A percentile compares a stretch with the other conserved stretches of the same genome.
These are phyloP conservation scores for Globisporangium cylindrosporum DNA, from an alignment of 352 stramenopile genomes.

Conservation along the genomic window DNA sequence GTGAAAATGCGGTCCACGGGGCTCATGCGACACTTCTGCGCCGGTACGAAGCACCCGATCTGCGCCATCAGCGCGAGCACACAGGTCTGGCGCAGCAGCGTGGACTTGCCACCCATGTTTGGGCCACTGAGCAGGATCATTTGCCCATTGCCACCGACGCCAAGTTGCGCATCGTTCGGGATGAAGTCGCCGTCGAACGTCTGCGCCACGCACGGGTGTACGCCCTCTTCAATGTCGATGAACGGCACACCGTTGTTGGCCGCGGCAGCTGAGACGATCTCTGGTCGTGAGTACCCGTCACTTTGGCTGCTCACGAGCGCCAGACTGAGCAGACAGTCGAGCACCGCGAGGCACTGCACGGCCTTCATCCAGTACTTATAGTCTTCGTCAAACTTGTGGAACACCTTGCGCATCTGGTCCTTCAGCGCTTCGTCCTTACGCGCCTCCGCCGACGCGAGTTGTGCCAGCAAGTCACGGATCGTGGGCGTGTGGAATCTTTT, in stretches of 20 bases:
- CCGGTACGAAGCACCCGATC: conserved; percentile 98
- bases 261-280: conserved; percentile 75
- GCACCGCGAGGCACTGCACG: conserved; percentile 88
- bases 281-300: conserved; percentile 90
- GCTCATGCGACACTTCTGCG: conserved; percentile 91
- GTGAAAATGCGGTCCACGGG: conserved; percentile 99
- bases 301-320: conserved; percentile 91
- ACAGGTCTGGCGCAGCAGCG: conserved; percentile 97
- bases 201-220: conserved; percentile 93
- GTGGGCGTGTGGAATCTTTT: conserved; percentile 90
- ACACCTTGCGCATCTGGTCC: conserved; percentile 90
- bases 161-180: conserved; percentile 94
- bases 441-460: conserved; percentile 75
- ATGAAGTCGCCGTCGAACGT: conserved; percentile 93
- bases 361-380: conserved; percentile 93
- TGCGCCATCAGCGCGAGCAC: conserved; percentile 98
- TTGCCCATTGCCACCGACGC: conserved; percentile 51
- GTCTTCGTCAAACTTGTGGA: conserved; percentile 96
- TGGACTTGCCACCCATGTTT: conserved; percentile 99
- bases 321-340: conserved; percentile 96
- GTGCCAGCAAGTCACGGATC: conserved; percentile 78
- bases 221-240: conserved; percentile 90
- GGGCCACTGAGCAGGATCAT: conserved; percentile 96
- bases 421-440: conserved; percentile 80
- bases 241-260: conserved; percentile 61